Conservation (phyloP, 768 basidiomycete genomes). For the Amanita pseudoporphyria region DNA sequence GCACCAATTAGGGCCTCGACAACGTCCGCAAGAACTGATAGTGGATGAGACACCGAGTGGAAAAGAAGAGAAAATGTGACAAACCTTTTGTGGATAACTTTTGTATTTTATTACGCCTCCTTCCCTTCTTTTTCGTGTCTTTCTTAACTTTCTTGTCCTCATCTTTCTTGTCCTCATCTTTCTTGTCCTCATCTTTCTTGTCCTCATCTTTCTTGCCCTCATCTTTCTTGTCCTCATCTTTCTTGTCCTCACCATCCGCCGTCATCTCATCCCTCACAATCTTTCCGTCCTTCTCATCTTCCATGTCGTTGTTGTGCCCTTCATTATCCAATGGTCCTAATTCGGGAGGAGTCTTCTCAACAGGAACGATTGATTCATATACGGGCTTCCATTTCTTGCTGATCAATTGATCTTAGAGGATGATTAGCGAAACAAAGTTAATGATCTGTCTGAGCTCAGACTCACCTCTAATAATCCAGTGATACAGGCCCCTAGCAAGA, state of each 20-base stretch:
- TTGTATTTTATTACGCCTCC: slow-evolving; percentile 21
- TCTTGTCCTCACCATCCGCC: too few species aligned
- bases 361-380: slow-evolving; percentile 19
- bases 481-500: slow-evolving; percentile 37
- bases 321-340: neutral
- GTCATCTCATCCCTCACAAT: too few species aligned
- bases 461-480: slow-evolving; percentile 61
- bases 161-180: too few species aligned
- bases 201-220: too few species aligned
- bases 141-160: too few species aligned
- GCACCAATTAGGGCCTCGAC: slow-evolving; percentile 80
- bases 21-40: slow-evolving; percentile 65
- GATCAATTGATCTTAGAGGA: slow-evolving; percentile 36
- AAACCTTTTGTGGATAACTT: slow-evolving; percentile 65
- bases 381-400: slow-evolving; percentile 43
- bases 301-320: neutral
- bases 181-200: too few species aligned
- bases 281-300: slow-evolving; percentile 3
- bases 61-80: too few species aligned
- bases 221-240: too few species aligned
- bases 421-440: neutral
- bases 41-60: neutral
- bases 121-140: too few species aligned
- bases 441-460: neutral
- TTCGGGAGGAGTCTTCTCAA: slow-evolving; percentile 1